These are phyloP conservation scores for Ampelomyces quisqualis DNA, from an alignment of 2,329 filamentous ascomycete genomes.

Conservation along the genomic window DNA sequence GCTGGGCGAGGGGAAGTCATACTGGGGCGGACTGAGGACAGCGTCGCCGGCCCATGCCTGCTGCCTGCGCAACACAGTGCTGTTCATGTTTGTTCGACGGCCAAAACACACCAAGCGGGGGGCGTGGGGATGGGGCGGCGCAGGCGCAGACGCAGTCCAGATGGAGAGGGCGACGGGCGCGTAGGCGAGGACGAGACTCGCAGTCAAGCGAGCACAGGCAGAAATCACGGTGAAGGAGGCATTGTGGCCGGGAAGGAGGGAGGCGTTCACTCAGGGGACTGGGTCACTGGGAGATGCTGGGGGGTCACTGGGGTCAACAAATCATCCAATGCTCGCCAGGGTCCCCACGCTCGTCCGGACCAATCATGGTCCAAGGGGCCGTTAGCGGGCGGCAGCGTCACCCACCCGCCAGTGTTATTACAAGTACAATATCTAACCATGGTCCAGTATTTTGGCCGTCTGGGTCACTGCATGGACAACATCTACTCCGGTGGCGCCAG, in stretches of 20 bases:
- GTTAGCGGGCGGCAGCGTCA: too few species aligned
- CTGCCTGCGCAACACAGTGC: slow-evolving; percentile 40
- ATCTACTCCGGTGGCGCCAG: slow-evolving; percentile 49
- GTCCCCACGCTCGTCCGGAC: too few species aligned
- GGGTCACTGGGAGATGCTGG: slow-evolving; percentile 8
- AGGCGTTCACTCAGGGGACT: slow-evolving; percentile 20
- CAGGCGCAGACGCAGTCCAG: slow-evolving; percentile 23
- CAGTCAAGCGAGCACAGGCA: slow-evolving; percentile 24
- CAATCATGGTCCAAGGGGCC: too few species aligned
- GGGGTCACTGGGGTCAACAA: slow-evolving; percentile 5
- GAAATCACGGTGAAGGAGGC: slow-evolving; percentile 34
- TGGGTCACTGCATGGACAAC: slow-evolving; percentile 64
- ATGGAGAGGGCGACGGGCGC: slow-evolving; percentile 24
- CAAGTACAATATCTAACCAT: too few species aligned
- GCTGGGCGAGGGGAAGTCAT: slow-evolving; percentile 43
- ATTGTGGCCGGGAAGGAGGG: slow-evolving; percentile 22
- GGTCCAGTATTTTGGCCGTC: too few species aligned
- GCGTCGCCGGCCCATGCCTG: slow-evolving; percentile 35
- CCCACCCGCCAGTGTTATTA: too few species aligned
- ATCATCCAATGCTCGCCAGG: too few species aligned
- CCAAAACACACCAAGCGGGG: slow-evolving; percentile 6
- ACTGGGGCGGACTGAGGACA: slow-evolving; percentile 36
- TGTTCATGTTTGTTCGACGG: slow-evolving; percentile 27
- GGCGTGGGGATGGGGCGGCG: slow-evolving; percentile 17
- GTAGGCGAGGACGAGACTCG: slow-evolving; percentile 27